Evolutionary conservation across 108 stramenopile species (phyloP).

Genomic region (Skeletonema tropicum): DNA sequence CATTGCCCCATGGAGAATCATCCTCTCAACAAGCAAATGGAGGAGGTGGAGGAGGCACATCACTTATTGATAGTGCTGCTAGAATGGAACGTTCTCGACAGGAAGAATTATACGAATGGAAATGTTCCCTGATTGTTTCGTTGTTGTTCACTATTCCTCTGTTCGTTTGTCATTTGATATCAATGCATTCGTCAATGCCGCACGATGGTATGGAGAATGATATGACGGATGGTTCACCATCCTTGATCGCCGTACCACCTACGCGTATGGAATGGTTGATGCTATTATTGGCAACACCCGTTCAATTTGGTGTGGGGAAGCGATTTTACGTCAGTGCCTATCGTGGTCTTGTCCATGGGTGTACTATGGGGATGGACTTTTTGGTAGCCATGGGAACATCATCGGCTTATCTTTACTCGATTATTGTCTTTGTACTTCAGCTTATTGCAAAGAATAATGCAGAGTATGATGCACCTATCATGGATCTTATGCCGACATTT

Average conservation of each 20-base stretch:
- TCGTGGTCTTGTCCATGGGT: constrained; percentile 64
- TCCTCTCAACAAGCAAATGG: background rate
- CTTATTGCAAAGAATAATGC: constrained; percentile 15
- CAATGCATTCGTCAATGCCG: constrained; percentile 35
- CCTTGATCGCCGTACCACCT: constrained; percentile 7
- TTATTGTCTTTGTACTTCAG: constrained; percentile 51
- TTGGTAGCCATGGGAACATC: constrained; percentile 94
- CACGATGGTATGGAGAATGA: background rate
- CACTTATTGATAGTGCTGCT: constrained; percentile 53
- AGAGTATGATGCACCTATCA: constrained; percentile 19
- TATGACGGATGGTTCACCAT: background rate
- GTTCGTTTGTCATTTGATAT: constrained; percentile 47
- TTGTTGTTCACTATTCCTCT: constrained; percentile 61
- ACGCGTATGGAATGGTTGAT: constrained; percentile 42
- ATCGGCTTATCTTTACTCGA: constrained; percentile 85
- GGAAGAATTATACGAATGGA: constrained; percentile 58
- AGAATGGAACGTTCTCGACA: constrained; percentile 54
- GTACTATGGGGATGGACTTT: constrained; percentile 93
- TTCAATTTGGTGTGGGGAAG: constrained; percentile 89
- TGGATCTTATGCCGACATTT: constrained; percentile 67
- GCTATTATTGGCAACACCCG: constrained; percentile 70
- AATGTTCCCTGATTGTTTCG: constrained; percentile 38
- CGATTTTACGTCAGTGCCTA: constrained; percentile 86
- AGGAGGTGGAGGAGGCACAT: constrained; percentile 24
- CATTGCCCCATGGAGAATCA: constrained; percentile 1